Evolutionary conservation across 1,139 yeast species (phyloP).

Genomic region (Pichia sp.): DNA sequence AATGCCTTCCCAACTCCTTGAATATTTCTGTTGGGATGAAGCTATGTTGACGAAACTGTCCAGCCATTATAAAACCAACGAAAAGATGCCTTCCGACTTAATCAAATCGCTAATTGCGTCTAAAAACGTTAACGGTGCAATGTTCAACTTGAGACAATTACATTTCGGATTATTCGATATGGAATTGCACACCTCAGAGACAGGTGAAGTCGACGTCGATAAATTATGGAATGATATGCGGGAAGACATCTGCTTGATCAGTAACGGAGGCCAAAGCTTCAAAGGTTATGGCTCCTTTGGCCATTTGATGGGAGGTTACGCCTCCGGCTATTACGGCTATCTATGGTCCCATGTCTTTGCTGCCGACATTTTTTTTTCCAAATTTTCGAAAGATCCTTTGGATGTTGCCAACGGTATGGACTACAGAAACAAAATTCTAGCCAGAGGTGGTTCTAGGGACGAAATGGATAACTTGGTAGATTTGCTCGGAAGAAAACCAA

Average conservation of each 20-base stretch:
- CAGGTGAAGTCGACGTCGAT: conserved; percentile 44
- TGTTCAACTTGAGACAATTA: conserved; percentile 67
- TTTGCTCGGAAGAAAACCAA: conserved; percentile 73
- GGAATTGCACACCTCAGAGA: conserved; percentile 54
- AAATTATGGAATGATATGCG: conserved; percentile 62
- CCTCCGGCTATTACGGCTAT: conserved; percentile 83
- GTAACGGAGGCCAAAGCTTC: conserved; percentile 50
- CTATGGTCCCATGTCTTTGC: conserved; percentile 84
- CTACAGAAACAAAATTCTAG: conserved; percentile 66
- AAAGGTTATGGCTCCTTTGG: conserved; percentile 76
- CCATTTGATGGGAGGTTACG: conserved; percentile 81
- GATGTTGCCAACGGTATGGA: conserved; percentile 55
- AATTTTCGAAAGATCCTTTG: conserved; percentile 66
- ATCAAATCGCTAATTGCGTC: conserved; percentile 58
- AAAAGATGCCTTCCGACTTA: conserved; percentile 53
- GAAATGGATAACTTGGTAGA: conserved; percentile 60
- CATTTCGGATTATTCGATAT: conserved; percentile 76
- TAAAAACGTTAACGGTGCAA: conserved; percentile 72
- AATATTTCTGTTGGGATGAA: conserved; percentile 82
- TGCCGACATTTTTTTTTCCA: conserved; percentile 73
- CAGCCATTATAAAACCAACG: conserved; percentile 56
- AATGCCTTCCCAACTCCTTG: conserved; percentile 86
- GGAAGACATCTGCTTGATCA: conserved; percentile 52
- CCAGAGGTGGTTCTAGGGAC: conserved; percentile 70
- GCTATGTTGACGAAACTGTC: conserved; percentile 56